Conservation (phyloP, 257 asterid species). For the Dorcoceras hygrometricum region DNA sequence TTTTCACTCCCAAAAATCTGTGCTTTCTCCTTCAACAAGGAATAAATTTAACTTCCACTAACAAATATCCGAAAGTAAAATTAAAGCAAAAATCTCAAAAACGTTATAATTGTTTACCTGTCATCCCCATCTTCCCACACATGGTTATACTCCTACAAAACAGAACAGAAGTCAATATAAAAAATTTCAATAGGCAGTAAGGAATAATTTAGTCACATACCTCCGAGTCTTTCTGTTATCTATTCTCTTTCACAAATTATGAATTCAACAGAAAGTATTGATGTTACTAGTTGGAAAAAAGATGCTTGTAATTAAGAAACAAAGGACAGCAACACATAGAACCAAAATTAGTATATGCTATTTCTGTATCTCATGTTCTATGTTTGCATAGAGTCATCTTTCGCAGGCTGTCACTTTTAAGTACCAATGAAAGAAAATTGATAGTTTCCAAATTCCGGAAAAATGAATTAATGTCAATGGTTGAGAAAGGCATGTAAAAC, state of each 20-base stretch:
- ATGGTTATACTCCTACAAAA: constrained; percentile 71
- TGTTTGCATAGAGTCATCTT: neutral
- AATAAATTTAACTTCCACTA: neutral
- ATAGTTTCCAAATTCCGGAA: neutral
- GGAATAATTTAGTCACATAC: constrained; percentile 15
- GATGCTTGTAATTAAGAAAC: neutral
- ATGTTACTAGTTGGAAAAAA: neutral
- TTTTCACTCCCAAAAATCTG: too few species aligned
- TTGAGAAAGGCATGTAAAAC: neutral
- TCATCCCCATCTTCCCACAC: constrained; percentile 89
- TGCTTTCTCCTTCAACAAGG: too few species aligned
- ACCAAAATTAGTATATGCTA: neutral
- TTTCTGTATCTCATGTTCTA: neutral
- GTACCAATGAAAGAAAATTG: neutral
- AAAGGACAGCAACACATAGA: neutral
- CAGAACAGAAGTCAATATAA: constrained; percentile 16
- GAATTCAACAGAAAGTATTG: neutral
- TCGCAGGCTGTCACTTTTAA: neutral
- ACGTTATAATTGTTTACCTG: constrained; percentile 46
- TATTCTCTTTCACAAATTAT: neutral
- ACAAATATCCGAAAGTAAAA: neutral
- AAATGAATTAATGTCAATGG: neutral
- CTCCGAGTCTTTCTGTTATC: neutral
- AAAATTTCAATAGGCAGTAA: constrained; percentile 15
- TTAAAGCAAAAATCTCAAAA: constrained; percentile 2